Evolutionary conservation across 2,329 filamentous ascomycete species (phyloP).

Genomic region (Colletotrichum sp.): DNA sequence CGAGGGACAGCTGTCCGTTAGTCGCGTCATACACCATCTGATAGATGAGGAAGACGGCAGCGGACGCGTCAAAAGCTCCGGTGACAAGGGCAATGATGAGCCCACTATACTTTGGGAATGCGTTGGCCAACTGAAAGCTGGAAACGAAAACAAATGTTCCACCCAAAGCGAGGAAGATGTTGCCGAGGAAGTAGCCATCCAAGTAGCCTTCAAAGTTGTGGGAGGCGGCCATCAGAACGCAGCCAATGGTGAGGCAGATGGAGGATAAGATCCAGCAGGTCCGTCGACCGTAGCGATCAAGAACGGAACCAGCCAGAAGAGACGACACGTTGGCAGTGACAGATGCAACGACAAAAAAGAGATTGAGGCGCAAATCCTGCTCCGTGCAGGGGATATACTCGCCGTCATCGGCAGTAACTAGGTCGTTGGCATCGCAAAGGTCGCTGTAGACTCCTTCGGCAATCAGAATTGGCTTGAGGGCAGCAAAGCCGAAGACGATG

Average conservation of each 20-base stretch:
- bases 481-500: slow-evolving; percentile 84
- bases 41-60: slow-evolving; percentile 78
- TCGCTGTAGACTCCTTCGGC: slow-evolving; percentile 74
- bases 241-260: slow-evolving; percentile 70
- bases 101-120: slow-evolving; percentile 78
- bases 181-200: slow-evolving; percentile 77
- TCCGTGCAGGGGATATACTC: slow-evolving; percentile 49
- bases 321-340: slow-evolving; percentile 88
- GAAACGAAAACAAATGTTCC: slow-evolving; percentile 84
- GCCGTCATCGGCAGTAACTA: slow-evolving; percentile 14
- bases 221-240: slow-evolving; percentile 74
- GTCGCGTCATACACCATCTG: slow-evolving; percentile 71
- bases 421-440: slow-evolving; percentile 51
- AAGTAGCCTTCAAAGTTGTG: slow-evolving; percentile 60
- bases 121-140: slow-evolving; percentile 84
- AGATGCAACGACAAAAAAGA: slow-evolving; percentile 92
- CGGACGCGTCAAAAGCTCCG: slow-evolving; percentile 83
- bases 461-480: slow-evolving; percentile 83
- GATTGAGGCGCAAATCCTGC: slow-evolving; percentile 67
- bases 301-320: slow-evolving; percentile 81
- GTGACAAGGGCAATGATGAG: slow-evolving; percentile 80
- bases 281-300: slow-evolving; percentile 84
- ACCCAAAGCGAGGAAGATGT: slow-evolving; percentile 79
- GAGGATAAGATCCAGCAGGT: slow-evolving; percentile 76
- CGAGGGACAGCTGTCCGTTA: slow-evolving; percentile 37